phyloP scores from a whole-genome alignment of 768 basidiomycete species.

The Ramaria sp. region DNA sequence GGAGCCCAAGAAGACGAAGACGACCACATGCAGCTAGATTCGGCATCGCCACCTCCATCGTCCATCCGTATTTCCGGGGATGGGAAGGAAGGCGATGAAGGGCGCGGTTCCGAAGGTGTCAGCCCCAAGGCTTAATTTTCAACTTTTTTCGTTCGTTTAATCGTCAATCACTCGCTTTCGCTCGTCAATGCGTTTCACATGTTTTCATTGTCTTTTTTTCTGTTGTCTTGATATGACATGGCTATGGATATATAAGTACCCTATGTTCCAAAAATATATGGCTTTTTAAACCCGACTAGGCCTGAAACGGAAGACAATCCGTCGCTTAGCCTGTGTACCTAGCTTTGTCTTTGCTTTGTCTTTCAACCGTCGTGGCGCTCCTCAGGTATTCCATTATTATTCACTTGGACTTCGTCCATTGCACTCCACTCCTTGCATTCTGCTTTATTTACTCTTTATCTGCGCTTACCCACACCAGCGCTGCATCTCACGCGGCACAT shows the following conservation, averaged over 20 bases:
- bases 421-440: background rate
- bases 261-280: no score
- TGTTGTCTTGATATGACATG: background rate
- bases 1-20: conserved; percentile 17
- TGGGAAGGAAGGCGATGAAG: background rate
- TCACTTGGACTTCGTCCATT: background rate
- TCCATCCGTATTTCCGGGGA: background rate
- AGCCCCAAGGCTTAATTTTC: background rate
- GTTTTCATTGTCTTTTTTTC: background rate
- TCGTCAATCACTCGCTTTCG: no score
- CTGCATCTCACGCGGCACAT: background rate
- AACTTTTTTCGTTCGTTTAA: background rate
- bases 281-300: no score
- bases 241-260: no score
- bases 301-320: no score
- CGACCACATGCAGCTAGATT: conserved; percentile 45
- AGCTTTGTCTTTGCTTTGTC: no score
- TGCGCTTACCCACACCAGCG: no score
- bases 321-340: no score
- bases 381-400: no score
- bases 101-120: background rate
- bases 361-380: no score
- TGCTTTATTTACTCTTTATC: background rate
- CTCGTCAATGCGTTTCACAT: background rate
- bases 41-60: background rate